Base-by-base conservation (phyloP, 192 early-diverging fungal species). In the Mortierella antarctica region DNA sequence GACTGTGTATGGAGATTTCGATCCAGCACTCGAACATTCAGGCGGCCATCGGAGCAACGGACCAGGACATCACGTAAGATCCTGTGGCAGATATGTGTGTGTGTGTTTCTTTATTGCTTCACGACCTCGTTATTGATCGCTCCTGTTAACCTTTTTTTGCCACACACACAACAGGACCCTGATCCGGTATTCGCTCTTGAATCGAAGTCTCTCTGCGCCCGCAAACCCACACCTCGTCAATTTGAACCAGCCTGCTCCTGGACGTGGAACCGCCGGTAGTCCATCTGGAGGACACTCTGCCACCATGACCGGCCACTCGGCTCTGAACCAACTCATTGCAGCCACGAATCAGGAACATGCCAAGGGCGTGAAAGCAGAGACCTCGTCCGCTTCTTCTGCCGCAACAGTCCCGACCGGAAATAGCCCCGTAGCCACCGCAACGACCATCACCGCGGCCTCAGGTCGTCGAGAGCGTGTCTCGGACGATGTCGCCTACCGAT, bases 51-150 rank as follows among this genome's bases (percentile, higher is more conserved):
- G 66, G 57, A 6, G 67, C 81, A 2, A 72, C 67, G 39, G 86
- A 87, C 46, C 72, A 74, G 12, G 78, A 87, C 61, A 73, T 85
- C 21, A 75, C 67, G 85, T 86, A 82, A 46, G 85, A 55, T 5
- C 15, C 1, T 46, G 3, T 7, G 40, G 11, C 18, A 8, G 41
- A 12, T 18, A 13, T 20, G 6, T 14, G 14, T 31, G 31, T 31
- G 31, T 31, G 31, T 31, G n/a, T n/a, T n/a, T 31, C 1, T 31
- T 31, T 3, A 31, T 31, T 31, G 31, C 31, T 11, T n/a, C 14
- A 7, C 18, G 1, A 10, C 8, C 41, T 1, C 20, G 11, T 31
- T 5, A 59, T 13, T 53, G 14, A 48, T 41, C 2, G 15, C 59
- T 18, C 17, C 12, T 14, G 7, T 20, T 14, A 11, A 5, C 12